Percentiles rank a stretch among this genome's conserved stretches.
phyloP scores from a whole-genome alignment of 192 early-diverging fungal species.

The Podila verticillata region DNA sequence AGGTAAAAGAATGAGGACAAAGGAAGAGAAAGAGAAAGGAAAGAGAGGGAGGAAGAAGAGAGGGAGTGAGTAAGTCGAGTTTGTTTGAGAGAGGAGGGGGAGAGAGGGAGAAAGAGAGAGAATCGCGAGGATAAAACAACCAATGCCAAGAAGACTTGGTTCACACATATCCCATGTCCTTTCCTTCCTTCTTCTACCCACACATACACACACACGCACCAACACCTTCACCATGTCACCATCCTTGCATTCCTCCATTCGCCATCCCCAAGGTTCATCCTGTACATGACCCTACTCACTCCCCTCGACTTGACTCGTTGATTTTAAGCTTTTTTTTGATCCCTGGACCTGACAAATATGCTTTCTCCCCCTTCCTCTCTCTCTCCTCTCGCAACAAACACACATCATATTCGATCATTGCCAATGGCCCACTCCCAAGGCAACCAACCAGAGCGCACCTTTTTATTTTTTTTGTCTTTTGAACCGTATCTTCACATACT shows the following conservation, averaged over 20 bases:
- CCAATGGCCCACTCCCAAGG: background rate
- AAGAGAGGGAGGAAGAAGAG: background rate
- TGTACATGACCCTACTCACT: too few relatives aligned
- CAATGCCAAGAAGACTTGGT: too few relatives aligned
- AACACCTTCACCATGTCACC: too few relatives aligned
- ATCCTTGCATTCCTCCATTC: too few relatives aligned
- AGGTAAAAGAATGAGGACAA: background rate
- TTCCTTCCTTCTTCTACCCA: too few relatives aligned
- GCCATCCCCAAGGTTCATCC: too few relatives aligned
- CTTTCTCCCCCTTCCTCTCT: background rate
- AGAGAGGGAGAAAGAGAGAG: background rate
- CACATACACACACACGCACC: too few relatives aligned
- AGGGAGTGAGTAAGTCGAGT: background rate
- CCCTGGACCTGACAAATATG: background rate
- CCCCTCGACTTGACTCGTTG: background rate
- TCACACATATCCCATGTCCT: too few relatives aligned
- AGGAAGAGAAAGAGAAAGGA: background rate
- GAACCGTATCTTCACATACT: too few relatives aligned
- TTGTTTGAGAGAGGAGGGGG: background rate
- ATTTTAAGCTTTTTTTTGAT: background rate
- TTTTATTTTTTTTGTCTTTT: too few relatives aligned
- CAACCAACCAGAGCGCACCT: background rate
- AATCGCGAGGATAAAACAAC: too few relatives aligned
- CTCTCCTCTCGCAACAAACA: background rate
- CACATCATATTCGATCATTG: background rate